Percentiles rank a stretch among this genome's conserved stretches.
These are phyloP conservation scores for Ananas comosus DNA, from an alignment of 176 grass and related monocot genomes.

Conservation along the genomic window DNA sequence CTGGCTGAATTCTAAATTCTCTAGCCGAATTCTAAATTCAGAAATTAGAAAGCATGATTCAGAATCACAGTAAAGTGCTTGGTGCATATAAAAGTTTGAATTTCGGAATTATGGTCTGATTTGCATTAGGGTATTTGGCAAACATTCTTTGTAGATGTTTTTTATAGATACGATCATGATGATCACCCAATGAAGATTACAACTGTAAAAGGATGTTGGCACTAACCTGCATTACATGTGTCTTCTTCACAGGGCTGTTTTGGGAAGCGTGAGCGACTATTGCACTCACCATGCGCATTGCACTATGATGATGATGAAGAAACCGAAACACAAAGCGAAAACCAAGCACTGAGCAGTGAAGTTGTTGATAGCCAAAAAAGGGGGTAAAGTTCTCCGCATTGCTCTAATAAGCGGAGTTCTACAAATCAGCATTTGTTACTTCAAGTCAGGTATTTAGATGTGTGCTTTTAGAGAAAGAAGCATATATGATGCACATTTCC, in stretches of 20 bases:
- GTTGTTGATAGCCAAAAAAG: neutral
- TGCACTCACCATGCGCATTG: conserved; percentile 79
- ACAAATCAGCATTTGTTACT: neutral
- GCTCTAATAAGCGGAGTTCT: neutral
- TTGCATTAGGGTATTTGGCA: no score
- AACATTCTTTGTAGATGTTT: no score
- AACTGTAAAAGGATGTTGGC: no score
- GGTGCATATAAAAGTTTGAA: no score
- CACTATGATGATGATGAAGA: conserved; percentile 91
- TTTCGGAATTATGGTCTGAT: no score
- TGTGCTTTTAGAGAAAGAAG: neutral
- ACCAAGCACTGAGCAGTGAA: conserved; percentile 33
- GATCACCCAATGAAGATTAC: no score
- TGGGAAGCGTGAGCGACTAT: conserved; percentile 88
- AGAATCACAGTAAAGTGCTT: no score
- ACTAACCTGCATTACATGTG: neutral
- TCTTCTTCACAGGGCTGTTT: conserved; percentile 44
- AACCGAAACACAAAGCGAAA: conserved; percentile 38
- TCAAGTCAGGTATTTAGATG: neutral
- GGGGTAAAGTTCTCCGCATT: neutral
- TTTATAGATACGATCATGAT: no score
- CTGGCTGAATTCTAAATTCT: no score
- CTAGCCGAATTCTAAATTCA: no score
- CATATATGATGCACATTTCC: no score
- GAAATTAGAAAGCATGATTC: no score